phyloP scores from a whole-genome alignment of 257 asterid genomes.

The Parsonsia alboflavescens region DNA sequence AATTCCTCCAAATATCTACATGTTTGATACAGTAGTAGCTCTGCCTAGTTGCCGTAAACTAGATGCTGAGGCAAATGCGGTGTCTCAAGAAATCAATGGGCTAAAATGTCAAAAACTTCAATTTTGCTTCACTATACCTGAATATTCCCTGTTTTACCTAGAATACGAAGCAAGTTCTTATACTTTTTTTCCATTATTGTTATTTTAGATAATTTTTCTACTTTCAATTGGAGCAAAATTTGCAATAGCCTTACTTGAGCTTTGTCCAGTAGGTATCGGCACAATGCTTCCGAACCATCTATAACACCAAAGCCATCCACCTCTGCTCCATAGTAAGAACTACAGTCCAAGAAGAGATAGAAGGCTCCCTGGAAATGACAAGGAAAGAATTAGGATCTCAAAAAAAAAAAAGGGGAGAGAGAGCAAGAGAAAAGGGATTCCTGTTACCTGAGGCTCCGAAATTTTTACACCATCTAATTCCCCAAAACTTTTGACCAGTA shows the following conservation, averaged over 20 bases:
- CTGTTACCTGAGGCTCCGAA: constrained; percentile 78
- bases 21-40: background rate
- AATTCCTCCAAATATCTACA: background rate
- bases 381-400: constrained; percentile 6
- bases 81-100: background rate
- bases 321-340: constrained; percentile 62
- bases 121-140: background rate
- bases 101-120: too few species aligned
- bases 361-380: constrained; percentile 73
- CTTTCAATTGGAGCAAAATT: background rate
- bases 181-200: background rate
- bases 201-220: background rate
- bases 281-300: constrained; percentile 69
- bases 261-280: constrained; percentile 81
- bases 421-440: background rate
- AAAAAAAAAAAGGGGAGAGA: background rate
- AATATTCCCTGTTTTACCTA: background rate
- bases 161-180: background rate
- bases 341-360: constrained; percentile 87
- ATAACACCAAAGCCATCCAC: constrained; percentile 66
- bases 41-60: background rate
- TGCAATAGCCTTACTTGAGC: constrained; percentile 56
- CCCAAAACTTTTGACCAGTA: constrained; percentile 70
- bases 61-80: background rate
- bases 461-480: constrained; percentile 73